These are phyloP conservation scores for Pseudocercospora eumusae DNA, from an alignment of 2,329 filamentous ascomycete genomes.

Conservation along the genomic window DNA sequence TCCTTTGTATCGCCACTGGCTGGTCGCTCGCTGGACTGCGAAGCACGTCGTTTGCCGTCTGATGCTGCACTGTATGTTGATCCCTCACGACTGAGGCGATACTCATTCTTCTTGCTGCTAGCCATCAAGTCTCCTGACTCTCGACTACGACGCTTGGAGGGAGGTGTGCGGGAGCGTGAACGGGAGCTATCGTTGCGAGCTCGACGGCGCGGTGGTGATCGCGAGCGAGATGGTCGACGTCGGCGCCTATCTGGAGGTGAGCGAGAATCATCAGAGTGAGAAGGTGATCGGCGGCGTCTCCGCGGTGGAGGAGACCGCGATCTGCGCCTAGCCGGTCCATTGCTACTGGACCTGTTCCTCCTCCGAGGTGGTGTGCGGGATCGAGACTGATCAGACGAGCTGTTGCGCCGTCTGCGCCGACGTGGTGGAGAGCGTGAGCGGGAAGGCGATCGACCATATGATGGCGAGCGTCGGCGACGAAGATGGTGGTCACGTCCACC, in stretches of 20 bases:
- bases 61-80: conserved; percentile 19
- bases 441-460: conserved; percentile 31
- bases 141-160: conserved; percentile 28
- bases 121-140: conserved; percentile 27
- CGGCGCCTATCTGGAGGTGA: conserved; percentile 69
- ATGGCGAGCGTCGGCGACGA: conserved; percentile 37
- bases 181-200: conserved; percentile 19
- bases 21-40: conserved; percentile 8
- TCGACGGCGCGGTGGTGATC: conserved; percentile 18
- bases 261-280: conserved; percentile 65
- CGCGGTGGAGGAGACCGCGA: conserved; percentile 37
- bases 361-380: conserved; percentile 20
- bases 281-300: conserved; percentile 52
- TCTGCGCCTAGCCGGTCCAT: conserved; percentile 22
- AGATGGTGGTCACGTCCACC: conserved; percentile 41
- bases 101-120: conserved; percentile 19
- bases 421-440: conserved; percentile 38
- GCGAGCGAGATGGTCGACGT: conserved; percentile 62
- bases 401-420: conserved; percentile 29
- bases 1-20: conserved; percentile 18
- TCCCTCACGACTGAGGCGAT: conserved; percentile 25
- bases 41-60: conserved; percentile 12
- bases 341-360: conserved; percentile 24
- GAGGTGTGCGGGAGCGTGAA: conserved; percentile 30
- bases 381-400: conserved; percentile 19